A percentile compares a stretch with the other conserved stretches of the same genome.
Conservation (phyloP, 208 protist species). For the Perkinsela sp. region DNA sequence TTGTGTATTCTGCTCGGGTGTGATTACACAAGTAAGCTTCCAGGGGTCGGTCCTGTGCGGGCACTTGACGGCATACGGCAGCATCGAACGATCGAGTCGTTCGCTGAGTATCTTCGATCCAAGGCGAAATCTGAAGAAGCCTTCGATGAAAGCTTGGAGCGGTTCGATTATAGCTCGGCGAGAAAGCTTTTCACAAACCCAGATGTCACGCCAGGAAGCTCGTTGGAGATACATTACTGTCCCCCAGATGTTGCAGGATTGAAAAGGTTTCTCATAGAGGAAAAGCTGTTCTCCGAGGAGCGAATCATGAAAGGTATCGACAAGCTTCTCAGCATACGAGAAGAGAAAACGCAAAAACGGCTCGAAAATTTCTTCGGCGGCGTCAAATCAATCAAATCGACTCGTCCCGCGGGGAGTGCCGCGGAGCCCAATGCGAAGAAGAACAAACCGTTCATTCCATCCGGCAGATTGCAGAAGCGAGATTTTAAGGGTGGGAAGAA, state of each 20-base stretch:
- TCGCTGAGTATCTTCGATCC: slow-evolving; percentile 70
- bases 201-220: slow-evolving; percentile 36
- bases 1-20: slow-evolving; percentile 97
- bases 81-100: slow-evolving; percentile 71
- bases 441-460: neutral
- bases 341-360: slow-evolving; percentile 40
- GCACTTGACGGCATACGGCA: slow-evolving; percentile 79
- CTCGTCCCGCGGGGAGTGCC: neutral
- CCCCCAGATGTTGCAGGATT: slow-evolving; percentile 85
- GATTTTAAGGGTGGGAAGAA: neutral
- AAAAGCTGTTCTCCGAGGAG: slow-evolving; percentile 86
- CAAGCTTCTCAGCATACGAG: slow-evolving; percentile 25
- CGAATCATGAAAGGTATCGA: slow-evolving; percentile 44
- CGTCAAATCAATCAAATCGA: slow-evolving; percentile 3
- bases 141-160: slow-evolving; percentile 11
- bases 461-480: neutral
- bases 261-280: slow-evolving; percentile 79
- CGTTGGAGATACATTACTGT: slow-evolving; percentile 64
- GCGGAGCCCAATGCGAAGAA: neutral
- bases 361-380: slow-evolving; percentile 66
- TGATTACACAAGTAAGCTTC: slow-evolving; percentile 91
- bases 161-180: slow-evolving; percentile 62
- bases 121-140: slow-evolving; percentile 22
- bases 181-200: slow-evolving; percentile 66
- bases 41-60: slow-evolving; percentile 82